Evolutionary conservation across 169 alveolate species (phyloP).

Genomic region (Plasmodium blacklocki): DNA sequence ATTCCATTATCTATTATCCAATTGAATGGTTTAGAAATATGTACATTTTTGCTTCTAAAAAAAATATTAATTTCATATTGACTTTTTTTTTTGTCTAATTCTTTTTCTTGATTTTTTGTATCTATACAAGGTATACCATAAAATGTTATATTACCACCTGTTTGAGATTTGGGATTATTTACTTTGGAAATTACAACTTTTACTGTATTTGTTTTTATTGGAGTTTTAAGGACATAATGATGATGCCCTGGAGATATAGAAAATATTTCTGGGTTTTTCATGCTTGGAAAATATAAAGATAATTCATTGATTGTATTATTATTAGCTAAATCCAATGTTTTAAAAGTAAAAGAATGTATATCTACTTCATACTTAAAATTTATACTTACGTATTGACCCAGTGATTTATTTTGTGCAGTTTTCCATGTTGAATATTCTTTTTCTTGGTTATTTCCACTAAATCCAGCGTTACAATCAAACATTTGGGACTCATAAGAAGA

Average conservation of each 20-base stretch:
- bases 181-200: constrained; percentile 76
- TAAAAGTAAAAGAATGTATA: constrained; percentile 81
- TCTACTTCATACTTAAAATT: constrained; percentile 83
- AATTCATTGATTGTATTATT: constrained; percentile 81
- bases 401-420: constrained; percentile 78
- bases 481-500: constrained; percentile 81
- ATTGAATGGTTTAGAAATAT: constrained; percentile 46
- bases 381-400: constrained; percentile 82
- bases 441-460: constrained; percentile 82
- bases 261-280: constrained; percentile 50
- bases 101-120: constrained; percentile 18
- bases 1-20: constrained; percentile 75
- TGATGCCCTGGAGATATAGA: constrained; percentile 69
- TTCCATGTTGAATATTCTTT: constrained; percentile 84
- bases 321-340: constrained; percentile 75
- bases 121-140: constrained; percentile 72
- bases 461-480: constrained; percentile 82
- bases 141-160: constrained; percentile 59
- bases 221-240: constrained; percentile 45
- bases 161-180: constrained; percentile 37
- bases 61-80: constrained; percentile 58
- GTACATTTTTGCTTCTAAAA: constrained; percentile 63
- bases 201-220: constrained; percentile 60
- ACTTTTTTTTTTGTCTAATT: constrained; percentile 27
- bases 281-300: constrained; percentile 76